Evolutionary conservation across 306 rosid genomes (phyloP).

Genomic region (Vigna unguiculata): DNA sequence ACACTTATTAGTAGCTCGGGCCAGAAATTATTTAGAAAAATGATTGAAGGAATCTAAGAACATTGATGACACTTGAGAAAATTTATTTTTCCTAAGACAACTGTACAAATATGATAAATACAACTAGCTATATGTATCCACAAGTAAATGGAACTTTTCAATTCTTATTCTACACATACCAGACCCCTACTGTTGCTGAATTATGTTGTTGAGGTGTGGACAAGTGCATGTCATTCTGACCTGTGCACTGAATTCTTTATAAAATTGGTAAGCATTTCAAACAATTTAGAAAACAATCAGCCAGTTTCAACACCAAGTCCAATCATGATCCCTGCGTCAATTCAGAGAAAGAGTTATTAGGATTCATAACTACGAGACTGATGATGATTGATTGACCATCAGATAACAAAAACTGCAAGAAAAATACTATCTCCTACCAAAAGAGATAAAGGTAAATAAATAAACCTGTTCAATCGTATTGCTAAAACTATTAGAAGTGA

Average conservation of each 20-base stretch:
- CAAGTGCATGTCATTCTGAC: slow-evolving; percentile 31
- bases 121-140: slow-evolving; percentile 56
- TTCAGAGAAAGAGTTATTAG: slow-evolving; percentile 21
- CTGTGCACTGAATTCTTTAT: slow-evolving; percentile 41
- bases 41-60: slow-evolving; percentile 26
- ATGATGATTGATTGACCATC: not conserved
- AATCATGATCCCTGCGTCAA: slow-evolving; percentile 51
- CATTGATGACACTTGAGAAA: slow-evolving; percentile 39
- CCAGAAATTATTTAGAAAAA: slow-evolving; percentile 27
- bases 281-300: slow-evolving; percentile 40
- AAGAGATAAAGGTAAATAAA: not conserved
- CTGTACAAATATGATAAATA: slow-evolving; percentile 69
- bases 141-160: slow-evolving; percentile 56
- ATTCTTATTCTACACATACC: slow-evolving; percentile 61
- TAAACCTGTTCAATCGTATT: not conserved
- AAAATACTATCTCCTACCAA: not conserved
- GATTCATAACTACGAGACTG: slow-evolving; percentile 9
- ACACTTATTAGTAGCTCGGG: slow-evolving; percentile 14
- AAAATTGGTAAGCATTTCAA: slow-evolving; percentile 41
- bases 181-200: slow-evolving; percentile 49
- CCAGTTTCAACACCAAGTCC: slow-evolving; percentile 48
- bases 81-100: slow-evolving; percentile 49
- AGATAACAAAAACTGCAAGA: slow-evolving; percentile 9
- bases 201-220: slow-evolving; percentile 47
- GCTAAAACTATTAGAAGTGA: slow-evolving; percentile 13